Evolutionary conservation across 2,329 filamentous ascomycete species (phyloP).

Genomic region (Apiospora pterosperma): DNA sequence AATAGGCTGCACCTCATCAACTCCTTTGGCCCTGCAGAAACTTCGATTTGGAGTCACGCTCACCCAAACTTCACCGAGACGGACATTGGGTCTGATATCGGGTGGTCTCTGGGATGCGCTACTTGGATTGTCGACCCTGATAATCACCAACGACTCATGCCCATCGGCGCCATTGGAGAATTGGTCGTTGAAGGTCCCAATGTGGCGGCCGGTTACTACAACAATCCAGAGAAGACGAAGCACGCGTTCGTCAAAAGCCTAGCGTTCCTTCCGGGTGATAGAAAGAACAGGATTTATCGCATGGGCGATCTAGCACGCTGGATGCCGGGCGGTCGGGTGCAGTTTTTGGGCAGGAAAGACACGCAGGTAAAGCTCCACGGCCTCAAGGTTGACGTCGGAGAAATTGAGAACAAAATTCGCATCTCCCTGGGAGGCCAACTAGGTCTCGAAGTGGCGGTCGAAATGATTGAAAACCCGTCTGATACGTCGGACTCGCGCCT

Average conservation of each 20-base stretch:
- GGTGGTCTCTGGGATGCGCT: neutral
- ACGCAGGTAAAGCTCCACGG: conserved; percentile 49
- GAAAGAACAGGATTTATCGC: conserved; percentile 22
- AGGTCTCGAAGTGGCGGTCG: conserved; percentile 2
- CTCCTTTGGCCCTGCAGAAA: conserved; percentile 22
- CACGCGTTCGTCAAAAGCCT: conserved; percentile 18
- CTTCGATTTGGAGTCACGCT: neutral
- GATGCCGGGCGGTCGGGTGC: conserved; percentile 20
- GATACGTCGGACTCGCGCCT: neutral
- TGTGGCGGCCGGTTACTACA: neutral
- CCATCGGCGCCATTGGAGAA: neutral
- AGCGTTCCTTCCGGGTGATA: neutral
- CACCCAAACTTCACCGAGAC: neutral
- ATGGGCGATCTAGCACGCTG: conserved; percentile 30
- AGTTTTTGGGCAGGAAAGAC: conserved; percentile 41
- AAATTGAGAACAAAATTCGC: conserved; percentile 32
- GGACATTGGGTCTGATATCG: neutral
- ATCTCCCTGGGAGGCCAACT: neutral
- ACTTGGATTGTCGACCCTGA: conserved; percentile 3
- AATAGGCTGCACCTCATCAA: conserved; percentile 18
- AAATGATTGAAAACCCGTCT: neutral
- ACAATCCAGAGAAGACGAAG: neutral
- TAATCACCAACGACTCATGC: neutral
- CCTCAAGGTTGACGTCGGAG: conserved; percentile 42
- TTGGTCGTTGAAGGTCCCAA: neutral